These are phyloP conservation scores for Sextonia rubra DNA, from an alignment of 164 flowering plant genomes.

Conservation along the genomic window DNA sequence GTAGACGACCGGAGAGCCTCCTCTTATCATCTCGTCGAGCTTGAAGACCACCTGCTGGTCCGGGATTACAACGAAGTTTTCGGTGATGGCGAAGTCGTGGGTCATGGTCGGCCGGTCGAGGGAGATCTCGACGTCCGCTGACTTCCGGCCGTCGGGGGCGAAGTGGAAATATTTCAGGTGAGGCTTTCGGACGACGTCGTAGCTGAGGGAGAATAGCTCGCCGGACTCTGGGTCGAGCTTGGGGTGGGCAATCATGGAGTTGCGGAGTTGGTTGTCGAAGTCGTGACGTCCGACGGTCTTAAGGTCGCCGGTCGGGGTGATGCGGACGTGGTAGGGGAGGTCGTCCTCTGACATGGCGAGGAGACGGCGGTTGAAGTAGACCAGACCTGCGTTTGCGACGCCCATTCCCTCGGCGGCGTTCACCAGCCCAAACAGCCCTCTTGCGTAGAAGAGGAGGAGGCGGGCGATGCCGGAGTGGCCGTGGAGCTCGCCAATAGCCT, in stretches of 20 bases:
- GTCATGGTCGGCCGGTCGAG: constrained; percentile 72
- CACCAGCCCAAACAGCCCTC: constrained; percentile 54
- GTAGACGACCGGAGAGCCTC: constrained; percentile 82
- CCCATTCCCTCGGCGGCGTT: constrained; percentile 64
- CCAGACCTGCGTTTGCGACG: constrained; percentile 90
- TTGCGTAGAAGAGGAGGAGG: constrained; percentile 62
- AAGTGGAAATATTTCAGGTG: constrained; percentile 75
- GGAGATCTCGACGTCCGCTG: constrained; percentile 73
- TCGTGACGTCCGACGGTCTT: constrained; percentile 65
- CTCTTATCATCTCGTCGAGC: constrained; percentile 62
- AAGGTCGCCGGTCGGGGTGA: constrained; percentile 60
- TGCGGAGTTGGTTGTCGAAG: constrained; percentile 51
- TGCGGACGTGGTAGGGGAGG: constrained; percentile 50
- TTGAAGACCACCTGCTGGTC: constrained; percentile 92
- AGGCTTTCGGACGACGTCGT: constrained; percentile 76
- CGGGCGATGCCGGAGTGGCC: constrained; percentile 87
- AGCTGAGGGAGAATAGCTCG: constrained; percentile 72
- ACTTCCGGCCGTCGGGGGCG: constrained; percentile 54
- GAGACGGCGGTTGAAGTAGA: constrained; percentile 64
- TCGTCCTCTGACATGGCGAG: constrained; percentile 89
- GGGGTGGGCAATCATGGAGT: constrained; percentile 94
- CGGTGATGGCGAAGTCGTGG: constrained; percentile 92
- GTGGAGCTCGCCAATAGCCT: constrained; percentile 91
- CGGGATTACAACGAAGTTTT: constrained; percentile 66
- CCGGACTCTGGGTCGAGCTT: constrained; percentile 78